Conservation (phyloP, 345 rosid species). For the Citrus sp. region DNA sequence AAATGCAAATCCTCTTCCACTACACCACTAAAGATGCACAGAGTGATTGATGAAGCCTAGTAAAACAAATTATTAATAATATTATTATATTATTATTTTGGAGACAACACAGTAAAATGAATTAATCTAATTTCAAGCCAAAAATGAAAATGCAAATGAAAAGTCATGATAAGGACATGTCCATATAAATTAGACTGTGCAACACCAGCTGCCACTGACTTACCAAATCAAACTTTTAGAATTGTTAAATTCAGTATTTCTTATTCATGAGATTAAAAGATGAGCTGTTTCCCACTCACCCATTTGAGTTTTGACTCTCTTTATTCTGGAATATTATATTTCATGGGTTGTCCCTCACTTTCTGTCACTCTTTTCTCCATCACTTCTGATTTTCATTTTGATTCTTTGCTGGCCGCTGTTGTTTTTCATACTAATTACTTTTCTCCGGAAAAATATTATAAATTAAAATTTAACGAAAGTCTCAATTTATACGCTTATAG, state of each 20-base stretch:
- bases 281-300: slow-evolving; percentile 10
- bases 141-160: background rate
- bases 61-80: no score
- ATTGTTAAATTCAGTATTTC: background rate
- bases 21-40: no score
- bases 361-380: background rate
- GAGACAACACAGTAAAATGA: no score
- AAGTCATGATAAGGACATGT: slow-evolving; percentile 1
- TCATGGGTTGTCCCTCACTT: background rate
- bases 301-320: background rate
- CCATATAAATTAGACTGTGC: background rate
- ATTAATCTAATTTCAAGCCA: background rate
- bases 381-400: background rate
- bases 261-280: background rate
- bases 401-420: background rate
- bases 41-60: no score
- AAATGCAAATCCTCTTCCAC: no score
- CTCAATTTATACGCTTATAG: no score
- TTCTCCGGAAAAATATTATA: no score
- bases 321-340: no score
- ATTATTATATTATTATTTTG: no score
- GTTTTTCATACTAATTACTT: background rate
- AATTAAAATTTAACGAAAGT: no score
- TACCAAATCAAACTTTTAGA: slow-evolving; percentile 9
- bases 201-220: background rate